Base-by-base conservation (phyloP, 2,329 filamentous ascomycete genomes). In the Chaetomiaceae sp. region DNA sequence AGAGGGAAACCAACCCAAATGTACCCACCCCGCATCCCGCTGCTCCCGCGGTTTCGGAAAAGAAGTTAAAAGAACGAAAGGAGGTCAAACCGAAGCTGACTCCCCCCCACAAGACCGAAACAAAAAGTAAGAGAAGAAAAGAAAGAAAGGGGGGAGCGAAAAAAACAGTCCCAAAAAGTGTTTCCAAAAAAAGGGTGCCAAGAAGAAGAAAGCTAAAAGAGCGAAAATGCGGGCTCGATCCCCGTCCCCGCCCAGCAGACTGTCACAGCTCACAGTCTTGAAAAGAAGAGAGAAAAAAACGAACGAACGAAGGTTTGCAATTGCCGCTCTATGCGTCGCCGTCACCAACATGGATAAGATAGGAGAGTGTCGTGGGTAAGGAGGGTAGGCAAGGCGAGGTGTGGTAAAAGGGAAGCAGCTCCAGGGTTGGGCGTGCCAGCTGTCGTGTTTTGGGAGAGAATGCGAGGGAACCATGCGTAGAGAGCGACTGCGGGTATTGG, bases 281-380 rank as follows among this genome's bases (percentile, higher is more conserved):
- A 27, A 12, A 40, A 39, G 25, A 43, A 16, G 5, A 17, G 14
- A 43, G 25, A 35, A 14, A 17, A 6, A 17, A 16, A 35, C 2
- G 4, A 21, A 30, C 34, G 30, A 19, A 37, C 42, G 31, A 14
- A 8, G 23, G 17, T 44, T 19, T 40, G 44, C 31, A 37, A 43
- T 46, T 31, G 43, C 43, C 43, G 38, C 44, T 51, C 49, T 51
- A 46, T 47, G 44, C 47, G 37, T 43, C 39, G 34, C 41, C 34
- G 21, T 43, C 16, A 33, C 6, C 25, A 31, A 17, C 33, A 35
- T 35, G 30, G n/a, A 35, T 35, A 16, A n/a, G 13, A 16, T n/a
- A 40, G 25, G 25, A 27, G 25, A 27, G 12, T 27, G 5, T 27
- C 6, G 5, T 27, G 25, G 6, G 6, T 5, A 12, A 27, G 6